Base-by-base conservation (phyloP, 495 filamentous ascomycete genomes). In the Letharia lupina region DNA sequence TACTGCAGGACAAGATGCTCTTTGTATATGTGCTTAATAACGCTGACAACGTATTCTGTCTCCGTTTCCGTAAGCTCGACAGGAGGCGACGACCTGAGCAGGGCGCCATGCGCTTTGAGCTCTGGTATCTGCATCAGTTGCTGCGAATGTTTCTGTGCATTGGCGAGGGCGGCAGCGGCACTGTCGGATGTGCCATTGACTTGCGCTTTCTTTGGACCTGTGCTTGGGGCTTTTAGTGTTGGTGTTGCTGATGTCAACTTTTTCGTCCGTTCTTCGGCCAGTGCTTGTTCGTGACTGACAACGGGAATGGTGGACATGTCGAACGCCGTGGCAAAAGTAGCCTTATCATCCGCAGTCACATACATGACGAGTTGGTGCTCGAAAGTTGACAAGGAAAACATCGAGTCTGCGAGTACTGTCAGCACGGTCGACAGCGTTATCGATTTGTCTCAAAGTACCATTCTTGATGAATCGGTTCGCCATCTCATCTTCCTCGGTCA, bases 281-380 rank as follows among this genome's bases (percentile, higher is more conserved):
- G 85, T 48, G 93, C 91, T 80, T 98, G 91, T 75, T 97, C 94
- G 60, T 93, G 88, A 57, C 91, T 93, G 72, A 98, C 94, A 63
- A 96, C 84, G n/a, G 94, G 94, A 64, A 98, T 87, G 64, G 87
- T 86, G 70, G 87, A 86, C 68, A 98, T 84, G 73, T 98, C 92
- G 79, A 98, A 98, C 9, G 95, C 88, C 10, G 81, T 77, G 40
- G 86, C 82, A 73, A 98, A 98, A 0, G 89, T 90, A 62, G 89
- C 86, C 74, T 90, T 90, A 67, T 90, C 87, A 60, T 89, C 87
- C 31, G 92, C 91, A 10, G 91, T 97, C 71, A 98, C 93, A 74
- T 98, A 98, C 87, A 96, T 90, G 72, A 97, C 91, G 31, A 98
- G 87, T 71, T 98, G 93, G 70, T 97, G 93, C 77, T 98, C 94